Conservation (phyloP, 2,329 filamentous ascomycete genomes). For the Pseudovirgaria hyperparasitica region DNA sequence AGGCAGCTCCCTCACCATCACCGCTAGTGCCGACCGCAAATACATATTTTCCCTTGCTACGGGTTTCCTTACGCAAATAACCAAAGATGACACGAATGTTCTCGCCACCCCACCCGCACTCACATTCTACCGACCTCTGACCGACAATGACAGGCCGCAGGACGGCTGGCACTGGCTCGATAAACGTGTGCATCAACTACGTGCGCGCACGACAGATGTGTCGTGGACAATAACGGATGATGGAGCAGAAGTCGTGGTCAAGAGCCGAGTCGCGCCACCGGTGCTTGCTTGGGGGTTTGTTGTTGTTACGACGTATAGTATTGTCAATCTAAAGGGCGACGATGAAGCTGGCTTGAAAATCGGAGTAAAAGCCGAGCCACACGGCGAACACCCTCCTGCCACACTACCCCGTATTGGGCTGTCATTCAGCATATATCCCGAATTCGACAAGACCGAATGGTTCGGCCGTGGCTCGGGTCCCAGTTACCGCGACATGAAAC, state of each 20-base stretch:
- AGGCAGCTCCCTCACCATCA: too few relatives aligned
- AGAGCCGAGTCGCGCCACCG: conserved; percentile 38
- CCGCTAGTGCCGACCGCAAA: too few relatives aligned
- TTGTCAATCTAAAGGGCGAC: too few relatives aligned
- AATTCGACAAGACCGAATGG: conserved; percentile 42
- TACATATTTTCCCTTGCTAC: background rate
- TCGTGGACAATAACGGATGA: conserved; percentile 20
- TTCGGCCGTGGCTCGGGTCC: conserved; percentile 53
- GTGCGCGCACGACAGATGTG: conserved; percentile 15
- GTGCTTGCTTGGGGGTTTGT: conserved; percentile 42
- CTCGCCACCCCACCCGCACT: conserved; percentile 25
- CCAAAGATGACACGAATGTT: conserved; percentile 17
- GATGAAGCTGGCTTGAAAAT: conserved; percentile 34
- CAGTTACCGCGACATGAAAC: conserved; percentile 54
- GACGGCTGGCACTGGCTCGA: conserved; percentile 46
- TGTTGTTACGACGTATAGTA: conserved; percentile 37
- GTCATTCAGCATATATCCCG: conserved; percentile 37
- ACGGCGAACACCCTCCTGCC: conserved; percentile 37
- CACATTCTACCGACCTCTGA: conserved; percentile 50
- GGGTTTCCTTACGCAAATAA: conserved; percentile 1
- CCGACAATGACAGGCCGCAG: conserved; percentile 48
- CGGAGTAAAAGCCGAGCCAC: conserved; percentile 30
- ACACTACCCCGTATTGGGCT: conserved; percentile 51
- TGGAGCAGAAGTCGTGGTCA: conserved; percentile 3
- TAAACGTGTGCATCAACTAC: conserved; percentile 15